Evolutionary conservation across 352 stramenopile species (phyloP), one percentile per base, ranked within the genome.

Genomic region (Pythium periplocum): DNA sequence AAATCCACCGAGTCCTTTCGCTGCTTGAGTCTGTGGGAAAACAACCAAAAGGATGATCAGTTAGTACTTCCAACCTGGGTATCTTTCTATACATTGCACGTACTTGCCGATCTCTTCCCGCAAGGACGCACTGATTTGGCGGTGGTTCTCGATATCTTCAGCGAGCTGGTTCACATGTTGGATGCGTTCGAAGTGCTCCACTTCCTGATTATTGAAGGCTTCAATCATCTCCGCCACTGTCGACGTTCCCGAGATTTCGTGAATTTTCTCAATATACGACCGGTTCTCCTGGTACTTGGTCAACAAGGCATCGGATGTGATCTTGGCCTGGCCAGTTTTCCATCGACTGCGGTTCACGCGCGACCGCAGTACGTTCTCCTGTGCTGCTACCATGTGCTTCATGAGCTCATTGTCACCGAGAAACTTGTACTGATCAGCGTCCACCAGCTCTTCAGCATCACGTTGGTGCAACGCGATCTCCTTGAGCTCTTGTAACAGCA

Each of bases 221-320:
- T 93, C 78, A 59, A 93, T 93, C 70, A 93, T 81, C 50, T 90
- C 83, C 1, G 78, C 85, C 4, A 90, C 78, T 2, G 79, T 90
- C 57, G 73, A 83, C 1, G 73, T 93, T 9, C 83, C 83, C 0
- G 80, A 86, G 12, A 90, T 76, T 52, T 90, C 78, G 49, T 91
- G 78, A 44, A 93, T 91, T 45, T 86, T 87, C 56, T 93, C 78
- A 45, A 93, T 88, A 42, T 81, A 82, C 30, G 69, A 84, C 32
- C 80, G 78, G 38, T 91, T 93, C 44, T 91, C 79, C 45, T 90
- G 78, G 51, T 90, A 90, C 49, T 86, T 88, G 10, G 76, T 87
- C 26, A 93, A 55, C 57, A 83, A 62, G 6, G 66, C 54, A 32
- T 93, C 79, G 2, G 76, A 83, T 2, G 72, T 64, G 44, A 87